phyloP scores from a whole-genome alignment of 2,329 filamentous ascomycete species.

The Raffaelea arxii region DNA sequence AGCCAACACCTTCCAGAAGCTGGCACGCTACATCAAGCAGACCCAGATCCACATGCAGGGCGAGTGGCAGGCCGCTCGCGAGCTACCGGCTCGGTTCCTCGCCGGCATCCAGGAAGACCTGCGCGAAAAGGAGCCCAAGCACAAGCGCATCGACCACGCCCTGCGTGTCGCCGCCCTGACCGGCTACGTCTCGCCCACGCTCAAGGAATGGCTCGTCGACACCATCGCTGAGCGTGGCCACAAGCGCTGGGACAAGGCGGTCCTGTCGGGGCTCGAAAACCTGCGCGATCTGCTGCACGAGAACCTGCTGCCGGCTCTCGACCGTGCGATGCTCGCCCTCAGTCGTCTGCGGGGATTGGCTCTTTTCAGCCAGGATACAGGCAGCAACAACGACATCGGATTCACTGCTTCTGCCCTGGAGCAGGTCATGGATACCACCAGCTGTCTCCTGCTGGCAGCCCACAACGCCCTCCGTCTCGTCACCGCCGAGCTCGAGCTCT shows the following conservation, averaged over 20 bases:
- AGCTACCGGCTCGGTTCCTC: conserved; percentile 71
- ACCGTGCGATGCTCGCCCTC: conserved; percentile 71
- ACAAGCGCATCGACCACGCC: conserved; percentile 56
- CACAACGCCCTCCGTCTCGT: conserved; percentile 63
- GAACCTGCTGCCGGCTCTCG: conserved; percentile 79
- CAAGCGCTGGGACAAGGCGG: conserved; percentile 90
- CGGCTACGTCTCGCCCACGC: conserved; percentile 62
- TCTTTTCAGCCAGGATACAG: no score
- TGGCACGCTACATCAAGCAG: conserved; percentile 77
- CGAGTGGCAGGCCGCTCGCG: conserved; percentile 76
- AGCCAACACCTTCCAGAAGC: conserved; percentile 75
- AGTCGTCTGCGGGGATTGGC: conserved; percentile 77
- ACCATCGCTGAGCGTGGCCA: conserved; percentile 74
- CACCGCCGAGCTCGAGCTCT: conserved; percentile 70
- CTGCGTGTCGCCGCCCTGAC: conserved; percentile 79
- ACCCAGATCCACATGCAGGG: conserved; percentile 67
- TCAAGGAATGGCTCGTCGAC: conserved; percentile 85
- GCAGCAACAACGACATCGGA: conserved; percentile 53
- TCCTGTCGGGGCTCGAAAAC: conserved; percentile 65
- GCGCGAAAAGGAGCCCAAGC: conserved; percentile 48
- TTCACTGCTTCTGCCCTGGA: conserved; percentile 55
- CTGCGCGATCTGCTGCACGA: conserved; percentile 73
- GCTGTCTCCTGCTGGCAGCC: conserved; percentile 64
- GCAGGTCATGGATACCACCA: conserved; percentile 58
- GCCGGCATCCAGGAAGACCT: conserved; percentile 68